Base-by-base conservation (phyloP, 345 rosid genomes). In the Odontarrhena argentea region DNA sequence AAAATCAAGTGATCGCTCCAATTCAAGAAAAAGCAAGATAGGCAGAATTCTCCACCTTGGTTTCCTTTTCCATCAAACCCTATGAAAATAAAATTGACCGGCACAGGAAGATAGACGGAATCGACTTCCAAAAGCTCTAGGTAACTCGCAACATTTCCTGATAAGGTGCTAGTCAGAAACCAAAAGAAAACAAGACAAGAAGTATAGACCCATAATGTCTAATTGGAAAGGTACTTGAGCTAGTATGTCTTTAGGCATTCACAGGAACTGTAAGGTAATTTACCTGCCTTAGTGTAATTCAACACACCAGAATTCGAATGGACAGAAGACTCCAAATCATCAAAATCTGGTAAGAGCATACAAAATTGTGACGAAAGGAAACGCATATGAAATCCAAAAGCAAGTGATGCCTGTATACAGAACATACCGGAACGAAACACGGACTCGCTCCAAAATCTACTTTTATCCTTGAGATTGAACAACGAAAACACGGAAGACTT, bases 31-130 rank as follows among this genome's bases (percentile, higher is more conserved):
- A 24, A 37, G 38, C 30, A 7, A 40, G 32, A 47, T 13, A 68
- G 10, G 6, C 7, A 46, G 28, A 63, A 63, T 8, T 2, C 55
- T 71, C 55, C 42, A 94, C 99, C 99, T 81, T 86, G 92, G 80
- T 91, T 94, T 74, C 99, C 99, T 69, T 85, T 85, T 35, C 99
- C 97, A 58, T 94, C 96, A 80, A 94, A 94, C 55, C 99, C 99
- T 42, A 94, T 76, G 71, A 94, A 91, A 69, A 94, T 88, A 76
- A 88, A 94, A 82, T 94, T 91, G 43, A 94, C 91, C 6, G 99
- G 97, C 28, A 94, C 83, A 0, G 97, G 99, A 55, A 91, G 87
- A 74, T 88, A 83, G 73, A 94, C 69, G 60, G 96, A 85, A 60
- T 88, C 96, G 40, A 94, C 88, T 84, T 91, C 96, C 83, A 86